A percentile compares a stretch with the other conserved stretches of the same genome.
phyloP scores from a whole-genome alignment of 139 green algal genomes.

The Closterium sp. region DNA sequence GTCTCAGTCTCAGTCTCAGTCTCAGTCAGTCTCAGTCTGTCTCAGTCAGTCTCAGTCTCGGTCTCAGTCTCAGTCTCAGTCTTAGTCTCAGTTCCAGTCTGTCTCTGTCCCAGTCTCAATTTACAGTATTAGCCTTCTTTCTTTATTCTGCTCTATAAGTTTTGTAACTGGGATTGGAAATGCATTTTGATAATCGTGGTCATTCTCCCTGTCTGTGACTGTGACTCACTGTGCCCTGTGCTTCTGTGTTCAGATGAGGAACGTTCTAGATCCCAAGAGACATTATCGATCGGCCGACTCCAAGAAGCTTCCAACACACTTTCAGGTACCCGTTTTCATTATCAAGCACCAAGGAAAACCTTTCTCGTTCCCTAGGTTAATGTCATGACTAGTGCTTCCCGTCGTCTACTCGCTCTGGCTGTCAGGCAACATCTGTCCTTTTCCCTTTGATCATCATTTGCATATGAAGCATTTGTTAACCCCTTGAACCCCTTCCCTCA shows the following conservation, averaged over 20 bases:
- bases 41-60: no score
- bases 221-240: neutral
- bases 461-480: neutral
- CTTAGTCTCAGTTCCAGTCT: no score
- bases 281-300: slow-evolving; percentile 77
- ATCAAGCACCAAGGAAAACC: no score
- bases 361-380: neutral
- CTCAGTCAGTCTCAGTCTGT: no score
- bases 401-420: neutral
- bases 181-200: no score
- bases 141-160: no score
- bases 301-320: slow-evolving; percentile 64
- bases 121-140: no score
- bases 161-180: no score
- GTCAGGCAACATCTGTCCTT: neutral
- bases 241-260: slow-evolving; percentile 61
- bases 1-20: no score
- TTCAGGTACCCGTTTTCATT: slow-evolving; percentile 16
- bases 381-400: neutral
- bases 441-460: neutral
- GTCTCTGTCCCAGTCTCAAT: no score
- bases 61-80: no score
- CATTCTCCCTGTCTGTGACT: no score
- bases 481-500: neutral
- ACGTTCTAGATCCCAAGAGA: slow-evolving; percentile 81